Percentiles rank a stretch among this genome's conserved stretches.
phyloP scores from a whole-genome alignment of 352 stramenopile species.

The Globisporangium nodosum region DNA sequence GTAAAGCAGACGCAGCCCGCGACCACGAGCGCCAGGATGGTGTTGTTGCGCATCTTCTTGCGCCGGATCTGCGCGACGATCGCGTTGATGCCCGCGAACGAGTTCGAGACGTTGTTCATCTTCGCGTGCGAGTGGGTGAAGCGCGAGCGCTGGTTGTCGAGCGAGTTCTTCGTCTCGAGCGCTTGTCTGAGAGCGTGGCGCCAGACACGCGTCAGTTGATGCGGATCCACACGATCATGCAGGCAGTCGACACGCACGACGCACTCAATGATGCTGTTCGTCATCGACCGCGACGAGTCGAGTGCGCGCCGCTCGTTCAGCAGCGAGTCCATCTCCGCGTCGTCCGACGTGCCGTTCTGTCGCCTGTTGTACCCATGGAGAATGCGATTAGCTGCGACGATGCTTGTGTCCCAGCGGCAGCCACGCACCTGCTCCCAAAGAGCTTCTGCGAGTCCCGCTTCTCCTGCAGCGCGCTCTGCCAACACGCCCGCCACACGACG shows the following conservation, averaged over 20 bases:
- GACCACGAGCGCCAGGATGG: conserved; percentile 94
- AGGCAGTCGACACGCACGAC: not conserved
- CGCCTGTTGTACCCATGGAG: conserved; percentile 15
- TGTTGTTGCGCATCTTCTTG: conserved; percentile 97
- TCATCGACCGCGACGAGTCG: conserved; percentile 75
- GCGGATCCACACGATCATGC: too few relatives aligned
- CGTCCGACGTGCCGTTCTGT: conserved; percentile 40
- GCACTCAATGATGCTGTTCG: conserved; percentile 81
- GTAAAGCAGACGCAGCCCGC: conserved; percentile 95
- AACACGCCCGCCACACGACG: not conserved
- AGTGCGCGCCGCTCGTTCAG: conserved; percentile 76
- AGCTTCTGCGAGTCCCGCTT: conserved; percentile 80
- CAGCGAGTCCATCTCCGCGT: conserved; percentile 72
- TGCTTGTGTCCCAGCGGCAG: not conserved
- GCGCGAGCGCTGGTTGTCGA: conserved; percentile 86
- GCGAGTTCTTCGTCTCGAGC: conserved; percentile 78
- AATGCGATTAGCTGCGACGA: not conserved
- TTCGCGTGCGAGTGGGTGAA: conserved; percentile 85
- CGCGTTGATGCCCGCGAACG: conserved; percentile 93
- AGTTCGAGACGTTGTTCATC: conserved; percentile 81
- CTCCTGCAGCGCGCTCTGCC: conserved; percentile 68
- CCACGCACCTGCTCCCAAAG: conserved; percentile 63
- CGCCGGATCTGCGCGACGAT: conserved; percentile 95
- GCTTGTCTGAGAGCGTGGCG: conserved; percentile 37
- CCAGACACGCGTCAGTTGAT: conserved; percentile 17